Evolutionary conservation across 768 basidiomycete species (phyloP).

Genomic region (Termitomyces sp.): DNA sequence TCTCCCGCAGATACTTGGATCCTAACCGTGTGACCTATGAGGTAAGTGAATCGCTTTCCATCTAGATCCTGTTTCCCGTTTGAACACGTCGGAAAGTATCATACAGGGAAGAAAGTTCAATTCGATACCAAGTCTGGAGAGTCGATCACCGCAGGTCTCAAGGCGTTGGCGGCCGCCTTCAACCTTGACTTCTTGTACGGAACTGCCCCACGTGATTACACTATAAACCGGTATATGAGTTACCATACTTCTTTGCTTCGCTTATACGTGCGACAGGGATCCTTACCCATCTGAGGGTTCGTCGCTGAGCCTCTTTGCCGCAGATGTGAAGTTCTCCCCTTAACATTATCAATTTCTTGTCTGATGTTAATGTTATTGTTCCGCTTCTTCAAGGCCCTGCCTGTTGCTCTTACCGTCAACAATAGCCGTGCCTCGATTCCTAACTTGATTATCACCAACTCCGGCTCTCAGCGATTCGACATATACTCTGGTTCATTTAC

Average conservation of each 20-base stretch:
- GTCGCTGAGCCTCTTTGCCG: slow-evolving; percentile 55
- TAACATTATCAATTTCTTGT: neutral
- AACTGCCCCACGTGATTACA: slow-evolving; percentile 74
- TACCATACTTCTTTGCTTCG: neutral
- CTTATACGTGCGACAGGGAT: slow-evolving; percentile 31
- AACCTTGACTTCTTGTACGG: slow-evolving; percentile 66
- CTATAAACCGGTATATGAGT: slow-evolving; percentile 50
- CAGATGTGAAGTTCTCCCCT: slow-evolving; percentile 29
- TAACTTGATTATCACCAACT: slow-evolving; percentile 63
- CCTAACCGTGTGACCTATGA: slow-evolving; percentile 76
- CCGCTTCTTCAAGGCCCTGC: slow-evolving; percentile 37
- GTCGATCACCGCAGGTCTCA: slow-evolving; percentile 54
- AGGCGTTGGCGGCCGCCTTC: slow-evolving; percentile 49
- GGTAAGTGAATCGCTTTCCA: slow-evolving; percentile 26
- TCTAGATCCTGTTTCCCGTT: neutral
- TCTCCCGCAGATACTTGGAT: slow-evolving; percentile 74
- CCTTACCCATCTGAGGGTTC: slow-evolving; percentile 63
- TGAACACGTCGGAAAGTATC: slow-evolving; percentile 35
- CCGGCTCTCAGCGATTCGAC: slow-evolving; percentile 64
- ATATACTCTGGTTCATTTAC: slow-evolving; percentile 69
- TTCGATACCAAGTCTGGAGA: slow-evolving; percentile 63
- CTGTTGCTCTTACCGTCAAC: slow-evolving; percentile 55
- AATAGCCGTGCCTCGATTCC: slow-evolving; percentile 59
- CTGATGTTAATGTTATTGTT: neutral
- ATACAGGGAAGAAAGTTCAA: slow-evolving; percentile 46